Base-by-base conservation (phyloP, 2,329 filamentous ascomycete species). In the Lasiodiplodia sp. region DNA sequence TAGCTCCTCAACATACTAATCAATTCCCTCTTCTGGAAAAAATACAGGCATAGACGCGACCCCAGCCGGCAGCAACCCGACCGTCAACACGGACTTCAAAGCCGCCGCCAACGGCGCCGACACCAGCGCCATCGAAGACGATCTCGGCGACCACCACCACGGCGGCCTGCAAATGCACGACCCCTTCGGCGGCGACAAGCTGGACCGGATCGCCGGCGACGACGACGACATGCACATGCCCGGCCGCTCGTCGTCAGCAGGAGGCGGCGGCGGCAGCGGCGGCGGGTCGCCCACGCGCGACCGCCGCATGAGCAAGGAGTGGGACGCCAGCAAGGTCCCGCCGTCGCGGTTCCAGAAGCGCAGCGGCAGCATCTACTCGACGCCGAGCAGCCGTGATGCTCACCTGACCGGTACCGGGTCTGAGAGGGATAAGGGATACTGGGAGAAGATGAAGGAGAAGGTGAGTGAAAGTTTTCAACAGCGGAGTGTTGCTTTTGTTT, bases 321-420 rank as follows among this genome's bases (percentile, higher is more conserved):
- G 73, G 72, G 89, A 91, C 78, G 89, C 89, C 4, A 85, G 87
- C 72, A 91, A 91, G 79, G 88, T 90, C 0, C 87, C 87, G 1
- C 89, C 89, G 11, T 89, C 86, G 71, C 87, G 87, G 57, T 91
- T 92, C 81, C 89, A 91, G 79, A 90, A 90, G 80, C 87, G 87
- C 75, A 88, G 90, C 79, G 89, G 89, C 67, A 90, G 87, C 75
- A 90, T 91, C 78, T 90, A 88, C 76, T 87, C 88, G 57, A 91
- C 90, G 10, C 89, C 87, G 2, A 82, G 82, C 73, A 90, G 87
- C 28, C 86, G 89, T 69, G 90, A 91, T 77, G 88, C 88, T 21
- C 88, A 90, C 75, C 81, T 91, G 64, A 88, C 88, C 67, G 73
- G 73, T 3, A n/a, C n/a, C 68, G 72, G 73, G 5, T 25, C n/a